Evolutionary conservation across 441 rosid genomes (phyloP).

Genomic region (Adansonia grandidieri): DNA sequence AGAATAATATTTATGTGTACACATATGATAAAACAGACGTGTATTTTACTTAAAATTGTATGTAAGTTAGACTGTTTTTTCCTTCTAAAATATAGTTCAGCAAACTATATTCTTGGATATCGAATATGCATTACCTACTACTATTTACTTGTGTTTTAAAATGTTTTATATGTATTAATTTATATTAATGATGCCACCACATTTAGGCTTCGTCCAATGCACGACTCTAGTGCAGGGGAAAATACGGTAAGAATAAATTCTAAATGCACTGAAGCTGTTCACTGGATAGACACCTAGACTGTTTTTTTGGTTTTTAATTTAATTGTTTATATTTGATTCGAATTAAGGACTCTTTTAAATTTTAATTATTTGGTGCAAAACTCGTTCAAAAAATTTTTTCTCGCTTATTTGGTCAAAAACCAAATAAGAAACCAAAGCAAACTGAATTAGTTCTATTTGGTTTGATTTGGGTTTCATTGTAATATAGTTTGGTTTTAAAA

Average conservation of each 20-base stretch:
- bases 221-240: background rate
- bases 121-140: background rate
- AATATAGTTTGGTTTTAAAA: slow-evolving; percentile 2
- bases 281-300: background rate
- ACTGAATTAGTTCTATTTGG: background rate
- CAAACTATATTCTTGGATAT: background rate
- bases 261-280: background rate
- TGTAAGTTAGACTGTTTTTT: background rate
- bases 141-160: background rate
- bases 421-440: background rate
- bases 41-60: background rate
- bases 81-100: background rate
- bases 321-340: background rate
- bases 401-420: background rate
- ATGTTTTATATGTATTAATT: background rate
- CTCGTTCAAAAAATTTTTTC: background rate
- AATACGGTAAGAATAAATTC: background rate
- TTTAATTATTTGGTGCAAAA: background rate
- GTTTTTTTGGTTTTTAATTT: background rate
- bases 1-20: background rate
- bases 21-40: background rate
- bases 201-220: background rate
- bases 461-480: background rate
- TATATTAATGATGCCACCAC: slow-evolving; percentile 5
- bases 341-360: background rate